Evolutionary conservation across 306 rosid species (phyloP).

Genomic region (Glycine tomentella): DNA sequence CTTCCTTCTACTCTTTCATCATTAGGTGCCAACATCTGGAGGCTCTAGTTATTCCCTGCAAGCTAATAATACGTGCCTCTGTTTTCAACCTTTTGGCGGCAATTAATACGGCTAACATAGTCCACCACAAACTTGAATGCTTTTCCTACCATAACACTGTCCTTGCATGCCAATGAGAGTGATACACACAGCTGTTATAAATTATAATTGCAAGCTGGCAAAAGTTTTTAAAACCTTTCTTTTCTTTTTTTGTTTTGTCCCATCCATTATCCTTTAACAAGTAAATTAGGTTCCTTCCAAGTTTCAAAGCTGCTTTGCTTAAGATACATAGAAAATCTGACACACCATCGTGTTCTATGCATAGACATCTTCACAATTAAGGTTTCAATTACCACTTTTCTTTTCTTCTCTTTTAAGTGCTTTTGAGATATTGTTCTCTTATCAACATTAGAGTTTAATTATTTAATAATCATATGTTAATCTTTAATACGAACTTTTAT

Average conservation of each 20-base stretch:
- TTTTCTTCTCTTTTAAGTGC: too few species aligned
- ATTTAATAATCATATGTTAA: too few species aligned
- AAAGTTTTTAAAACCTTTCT: constrained; percentile 4
- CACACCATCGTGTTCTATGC: not conserved
- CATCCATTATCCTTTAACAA: not conserved
- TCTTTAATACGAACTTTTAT: not conserved
- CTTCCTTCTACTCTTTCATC: constrained; percentile 3
- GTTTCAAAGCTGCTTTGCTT: constrained; percentile 16
- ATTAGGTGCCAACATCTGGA: constrained; percentile 15
- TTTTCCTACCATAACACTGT: constrained; percentile 14
- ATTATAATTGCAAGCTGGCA: not conserved
- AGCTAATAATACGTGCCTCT: constrained; percentile 4
- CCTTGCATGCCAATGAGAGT: not conserved
- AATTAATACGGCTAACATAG: not conserved
- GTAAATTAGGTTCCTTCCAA: not conserved
- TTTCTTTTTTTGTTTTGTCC: not conserved
- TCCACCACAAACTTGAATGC: constrained; percentile 27
- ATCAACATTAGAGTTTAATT: not conserved
- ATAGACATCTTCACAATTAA: not conserved
- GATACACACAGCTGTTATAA: constrained; percentile 7
- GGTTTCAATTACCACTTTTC: not conserved
- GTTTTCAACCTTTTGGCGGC: constrained; percentile 37
- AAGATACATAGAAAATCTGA: not conserved
- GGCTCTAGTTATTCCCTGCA: not conserved
- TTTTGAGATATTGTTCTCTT: too few species aligned